Percentiles rank a stretch among this genome's conserved stretches.
Evolutionary conservation across 768 basidiomycete species (phyloP).

Genomic region (Coprinellus aureogranulatus): DNA sequence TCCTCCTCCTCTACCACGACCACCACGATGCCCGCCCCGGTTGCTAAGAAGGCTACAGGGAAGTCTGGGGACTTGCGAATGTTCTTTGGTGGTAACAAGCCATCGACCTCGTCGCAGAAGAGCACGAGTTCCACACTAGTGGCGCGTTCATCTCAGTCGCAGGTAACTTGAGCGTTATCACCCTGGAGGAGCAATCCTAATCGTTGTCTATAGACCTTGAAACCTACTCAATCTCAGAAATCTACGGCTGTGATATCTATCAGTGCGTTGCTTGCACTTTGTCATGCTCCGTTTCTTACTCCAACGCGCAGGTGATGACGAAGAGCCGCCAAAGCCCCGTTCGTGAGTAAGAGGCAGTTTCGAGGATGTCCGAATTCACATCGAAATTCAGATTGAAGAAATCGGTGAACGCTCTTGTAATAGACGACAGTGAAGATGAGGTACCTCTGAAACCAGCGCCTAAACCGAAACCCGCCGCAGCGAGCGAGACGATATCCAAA

Average conservation of each 20-base stretch:
- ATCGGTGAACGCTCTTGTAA: neutral
- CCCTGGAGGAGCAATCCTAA: no score
- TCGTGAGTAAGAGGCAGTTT: neutral
- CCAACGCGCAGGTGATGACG: neutral
- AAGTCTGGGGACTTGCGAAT: neutral
- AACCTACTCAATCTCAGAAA: neutral
- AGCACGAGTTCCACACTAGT: neutral
- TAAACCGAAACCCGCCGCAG: conserved; percentile 8
- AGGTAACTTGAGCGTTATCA: no score
- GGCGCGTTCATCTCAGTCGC: conserved; percentile 1
- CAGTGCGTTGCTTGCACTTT: neutral
- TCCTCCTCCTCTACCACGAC: neutral
- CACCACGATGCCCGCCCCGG: neutral
- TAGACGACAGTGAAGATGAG: conserved; percentile 30
- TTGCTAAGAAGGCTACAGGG: neutral
- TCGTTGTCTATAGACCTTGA: neutral
- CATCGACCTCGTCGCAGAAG: neutral
- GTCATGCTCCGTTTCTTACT: neutral
- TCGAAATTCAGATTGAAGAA: neutral
- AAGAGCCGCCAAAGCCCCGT: neutral
- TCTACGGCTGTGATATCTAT: neutral
- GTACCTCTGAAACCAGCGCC: conserved; percentile 15
- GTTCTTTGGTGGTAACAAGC: conserved; percentile 1
- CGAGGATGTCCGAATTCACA: no score
- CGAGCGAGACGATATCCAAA: conserved; percentile 9